Evolutionary conservation across 2,329 filamentous ascomycete genomes (phyloP), one percentile per base, ranked within the genome.

Genomic region (Alternaria dauci): DNA sequence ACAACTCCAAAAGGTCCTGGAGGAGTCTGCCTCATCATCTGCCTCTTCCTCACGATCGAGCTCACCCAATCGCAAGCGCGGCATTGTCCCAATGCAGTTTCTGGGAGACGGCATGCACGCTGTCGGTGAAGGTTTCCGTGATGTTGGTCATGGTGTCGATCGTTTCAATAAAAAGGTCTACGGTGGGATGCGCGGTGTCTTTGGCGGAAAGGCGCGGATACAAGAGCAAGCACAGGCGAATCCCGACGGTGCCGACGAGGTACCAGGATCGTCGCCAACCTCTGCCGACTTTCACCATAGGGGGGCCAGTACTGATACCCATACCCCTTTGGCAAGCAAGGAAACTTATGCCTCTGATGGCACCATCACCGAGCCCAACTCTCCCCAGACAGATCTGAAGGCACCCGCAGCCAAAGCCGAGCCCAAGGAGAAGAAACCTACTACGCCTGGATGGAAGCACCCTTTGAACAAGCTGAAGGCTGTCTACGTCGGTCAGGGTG

Each of bases 81-180:
- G 58, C 34, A 63, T 68, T 1, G 56, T 81, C 25, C 79, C 80
- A 5, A 79, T 86, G 48, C 83, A 84, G 6, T 74, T 84, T 8
- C 69, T 86, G 26, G 84, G 82, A 25, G 79, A 83, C 48, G 77
- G 78, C 7, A 66, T 81, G 7, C 78, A 77, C 34, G 78, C 70
- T 18, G 70, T 81, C 4, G 76, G 79, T n/a, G 76, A 79, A 23
- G 84, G 82, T 2, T 73, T 86, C 52, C 82, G 81, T n/a, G 81
- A 80, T 25, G 81, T 87, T 23, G 82, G 83, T 4, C 79, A 83
- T 43, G 69, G 70, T n/a, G 71, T 81, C 14, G 75, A 76, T 26
- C 76, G 72, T 16, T 71, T 81, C 48, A 78, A 79, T 34, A 72
- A 70, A 30, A 78, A 74, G 54, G 64, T 80, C 36, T 76, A 78